These are phyloP conservation scores for Cladosporium sp. DNA, from an alignment of 2,329 filamentous ascomycete species.

Conservation along the genomic window DNA sequence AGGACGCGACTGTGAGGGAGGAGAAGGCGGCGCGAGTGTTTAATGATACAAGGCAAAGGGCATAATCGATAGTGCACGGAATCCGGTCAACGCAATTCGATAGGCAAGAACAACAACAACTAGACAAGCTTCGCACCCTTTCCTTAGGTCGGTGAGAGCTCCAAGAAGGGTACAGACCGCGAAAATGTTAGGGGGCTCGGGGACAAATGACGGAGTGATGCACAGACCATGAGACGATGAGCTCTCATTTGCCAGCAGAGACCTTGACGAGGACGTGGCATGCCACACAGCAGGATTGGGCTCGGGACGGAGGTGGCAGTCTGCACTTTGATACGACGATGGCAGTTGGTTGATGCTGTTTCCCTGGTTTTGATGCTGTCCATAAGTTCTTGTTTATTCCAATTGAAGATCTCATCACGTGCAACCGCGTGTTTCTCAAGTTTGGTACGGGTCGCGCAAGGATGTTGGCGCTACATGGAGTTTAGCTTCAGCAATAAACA, in stretches of 20 bases:
- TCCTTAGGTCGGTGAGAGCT: slow-evolving; percentile 15
- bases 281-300: slow-evolving; percentile 1
- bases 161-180: slow-evolving; percentile 16
- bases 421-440: neutral
- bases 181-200: slow-evolving; percentile 19
- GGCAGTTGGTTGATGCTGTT: neutral
- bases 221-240: slow-evolving; percentile 14
- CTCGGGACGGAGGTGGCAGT: neutral
- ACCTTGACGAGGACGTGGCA: slow-evolving; percentile 10
- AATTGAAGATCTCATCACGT: neutral
- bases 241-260: slow-evolving; percentile 15
- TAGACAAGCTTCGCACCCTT: slow-evolving; percentile 16
- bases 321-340: neutral
- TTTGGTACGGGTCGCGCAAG: slow-evolving; percentile 3
- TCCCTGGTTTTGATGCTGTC: neutral
- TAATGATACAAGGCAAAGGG: slow-evolving; percentile 9
- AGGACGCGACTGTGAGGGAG: slow-evolving; percentile 11
- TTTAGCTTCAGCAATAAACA: neutral
- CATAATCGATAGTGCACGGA: slow-evolving; percentile 15
- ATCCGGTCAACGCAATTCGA: slow-evolving; percentile 9
- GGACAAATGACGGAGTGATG: slow-evolving; percentile 16
- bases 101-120: slow-evolving; percentile 3
- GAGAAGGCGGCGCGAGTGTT: slow-evolving; percentile 4
- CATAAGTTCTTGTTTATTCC: neutral
- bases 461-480: neutral